phyloP scores from a whole-genome alignment of 306 rosid genomes.

The Leucaena leucocephala region DNA sequence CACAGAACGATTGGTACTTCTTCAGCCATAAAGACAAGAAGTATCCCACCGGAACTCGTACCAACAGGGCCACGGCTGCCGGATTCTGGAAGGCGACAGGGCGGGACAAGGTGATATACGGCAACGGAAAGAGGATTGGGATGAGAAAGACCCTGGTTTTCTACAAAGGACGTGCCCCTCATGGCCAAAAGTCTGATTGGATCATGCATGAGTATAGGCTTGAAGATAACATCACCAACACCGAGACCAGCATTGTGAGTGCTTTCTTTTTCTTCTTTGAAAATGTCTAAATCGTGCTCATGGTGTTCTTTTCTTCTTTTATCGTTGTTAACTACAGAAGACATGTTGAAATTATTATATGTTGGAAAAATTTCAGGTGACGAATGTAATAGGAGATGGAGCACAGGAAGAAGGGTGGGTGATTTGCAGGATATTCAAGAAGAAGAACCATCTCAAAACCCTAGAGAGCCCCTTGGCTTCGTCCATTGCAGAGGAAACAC shows the following conservation, averaged over 20 bases:
- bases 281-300: not conserved
- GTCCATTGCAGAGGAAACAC: slow-evolving; percentile 42
- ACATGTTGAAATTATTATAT: not conserved
- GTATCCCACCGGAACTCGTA: slow-evolving; percentile 93
- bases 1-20: slow-evolving; percentile 96
- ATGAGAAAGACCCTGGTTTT: slow-evolving; percentile 97
- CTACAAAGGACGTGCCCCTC: slow-evolving; percentile 96
- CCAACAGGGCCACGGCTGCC: slow-evolving; percentile 85
- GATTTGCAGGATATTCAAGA: slow-evolving; percentile 93
- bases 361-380: slow-evolving; percentile 36
- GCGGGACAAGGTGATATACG: slow-evolving; percentile 81
- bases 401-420: slow-evolving; percentile 93
- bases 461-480: slow-evolving; percentile 58
- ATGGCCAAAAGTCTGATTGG: slow-evolving; percentile 92
- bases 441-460: slow-evolving; percentile 81
- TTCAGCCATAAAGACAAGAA: slow-evolving; percentile 97
- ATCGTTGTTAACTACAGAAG: not conserved
- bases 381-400: slow-evolving; percentile 62
- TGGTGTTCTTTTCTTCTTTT: not conserved
- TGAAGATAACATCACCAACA: slow-evolving; percentile 58
- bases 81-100: slow-evolving; percentile 99
- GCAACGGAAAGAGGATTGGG: slow-evolving; percentile 74
- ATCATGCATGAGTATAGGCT: slow-evolving; percentile 97
- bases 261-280: not conserved
- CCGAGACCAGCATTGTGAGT: slow-evolving; percentile 53